Evolutionary conservation across 1,284 basidiomycete genomes (phyloP), one percentile per base, ranked within the genome.

Genomic region (Rhodotorula sp.): DNA sequence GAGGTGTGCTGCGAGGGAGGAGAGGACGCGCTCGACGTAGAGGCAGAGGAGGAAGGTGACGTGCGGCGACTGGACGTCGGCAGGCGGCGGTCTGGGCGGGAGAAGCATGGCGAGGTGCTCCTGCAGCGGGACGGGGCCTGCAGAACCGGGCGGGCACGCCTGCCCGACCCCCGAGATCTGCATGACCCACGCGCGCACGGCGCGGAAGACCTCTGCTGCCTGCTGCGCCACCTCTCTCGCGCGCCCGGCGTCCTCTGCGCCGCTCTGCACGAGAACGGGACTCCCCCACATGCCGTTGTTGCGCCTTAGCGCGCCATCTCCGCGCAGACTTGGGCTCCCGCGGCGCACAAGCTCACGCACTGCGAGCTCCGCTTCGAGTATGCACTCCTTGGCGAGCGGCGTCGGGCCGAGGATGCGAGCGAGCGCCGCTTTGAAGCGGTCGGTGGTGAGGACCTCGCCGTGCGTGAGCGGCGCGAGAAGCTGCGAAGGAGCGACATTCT

Each of bases 321-420:
- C 67, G 27, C 65, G 48, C 46, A 71, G 21, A 13, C 57, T 61
- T 1, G 68, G 68, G 9, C 55, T 41, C 1, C 58, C 61, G 45
- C 65, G 34, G 1, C 63, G 59, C 4, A 74, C 49, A 7, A 70
- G 55, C 52, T 75, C 74, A 10, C 69, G 46, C 4, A 75, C 53
- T 3, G 74, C 93, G 61, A 97, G 85, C 80, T 97, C 93, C 0
- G 93, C 93, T 82, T 96, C 93, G 56, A 92, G 84, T n/a, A 95
- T 84, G 9, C 92, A 92, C 79, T 93, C 90, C 82, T 94, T 92
- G 46, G 92, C 93, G 52, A 95, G 84, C 60, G 86, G 84, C 7
- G 90, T 90, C 25, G 91, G 89, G 48, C 95, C 84, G 44, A 92
- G 84, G 77, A 86, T 88, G 64, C 90, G 85, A 44, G 95, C 82